Evolutionary conservation across 2,329 filamentous ascomycete genomes (phyloP), one percentile per base, ranked within the genome.

Genomic region (Huntiella omanensis): DNA sequence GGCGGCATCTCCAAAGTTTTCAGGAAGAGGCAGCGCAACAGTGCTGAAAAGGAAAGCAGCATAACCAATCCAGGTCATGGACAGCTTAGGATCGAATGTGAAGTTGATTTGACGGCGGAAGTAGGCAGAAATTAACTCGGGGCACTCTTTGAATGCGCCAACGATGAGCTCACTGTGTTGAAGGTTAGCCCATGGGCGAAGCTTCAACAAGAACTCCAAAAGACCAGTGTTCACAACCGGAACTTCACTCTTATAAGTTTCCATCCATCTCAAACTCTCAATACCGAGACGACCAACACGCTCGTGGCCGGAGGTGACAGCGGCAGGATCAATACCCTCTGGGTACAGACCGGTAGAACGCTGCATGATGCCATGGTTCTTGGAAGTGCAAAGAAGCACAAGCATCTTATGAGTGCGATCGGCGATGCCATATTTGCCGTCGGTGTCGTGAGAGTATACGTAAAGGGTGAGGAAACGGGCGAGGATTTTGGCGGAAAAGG

Each of bases 1-100:
- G 10, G 72, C 68, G 36, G 67, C 67, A 53, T 77, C 74, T 10
- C 85, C 85, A 56, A 88, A 84, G 50, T 72, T 73, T 19, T 65
- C 58, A 2, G 87, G 87, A 2, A 94, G 66, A 1, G 79, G 75
- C 33, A 92, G 65, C 48, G 80, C 73, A 40, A 95, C 76, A 1
- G 79, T 75, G 50, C 81, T 82, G 60, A 92, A 93, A 4, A 98
- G 64, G 51, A 96, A 84, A 0, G 86, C 77, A 0, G 86, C 85
- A 58, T 92, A 94, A 37, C 88, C 87, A 53, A 96, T 83, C 91
- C 91, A 98, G 0, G 86, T 91, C 39, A 86, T 79, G 3, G 86
- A 91, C 4, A 92, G 69, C 57, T 94, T 96, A 0, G 91, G 87
- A 37, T 96, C 87, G 52, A 93, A 85, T 0, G 79, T 75, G 55